phyloP scores from a whole-genome alignment of 1,284 basidiomycete genomes.

The Afroboletus lepidellus region DNA sequence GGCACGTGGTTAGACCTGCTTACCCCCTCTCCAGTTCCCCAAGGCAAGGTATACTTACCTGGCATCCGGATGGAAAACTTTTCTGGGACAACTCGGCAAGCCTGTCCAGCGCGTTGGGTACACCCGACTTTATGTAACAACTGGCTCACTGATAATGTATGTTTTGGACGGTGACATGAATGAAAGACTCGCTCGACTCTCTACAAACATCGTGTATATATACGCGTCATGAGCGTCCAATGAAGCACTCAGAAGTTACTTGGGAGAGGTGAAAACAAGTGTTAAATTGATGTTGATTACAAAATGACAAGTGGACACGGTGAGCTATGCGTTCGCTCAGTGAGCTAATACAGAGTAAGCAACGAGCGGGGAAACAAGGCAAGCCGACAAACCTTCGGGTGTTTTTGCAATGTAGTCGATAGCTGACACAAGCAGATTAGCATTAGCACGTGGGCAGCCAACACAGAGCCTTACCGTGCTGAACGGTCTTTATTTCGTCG shows the following conservation, averaged over 20 bases:
- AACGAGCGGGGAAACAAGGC: background rate
- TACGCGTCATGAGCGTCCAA: no score
- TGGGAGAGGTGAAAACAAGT: background rate
- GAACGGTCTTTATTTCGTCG: conserved; percentile 95
- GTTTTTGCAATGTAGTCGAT: conserved; percentile 98
- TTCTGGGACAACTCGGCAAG: conserved; percentile 1
- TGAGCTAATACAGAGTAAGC: conserved; percentile 24
- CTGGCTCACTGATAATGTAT: conserved; percentile 22
- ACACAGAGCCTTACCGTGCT: conserved; percentile 68
- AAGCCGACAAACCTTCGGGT: conserved; percentile 68
- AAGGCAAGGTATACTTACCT: conserved; percentile 23
- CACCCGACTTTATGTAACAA: no score
- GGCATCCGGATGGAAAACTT: conserved; percentile 27
- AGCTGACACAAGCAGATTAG: conserved; percentile 48
- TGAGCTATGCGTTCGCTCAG: conserved; percentile 19
- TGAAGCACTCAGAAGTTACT: background rate
- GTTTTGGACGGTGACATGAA: background rate
- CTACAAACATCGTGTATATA: no score
- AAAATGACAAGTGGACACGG: conserved; percentile 13
- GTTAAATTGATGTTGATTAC: conserved; percentile 26
- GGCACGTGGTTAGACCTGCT: background rate
- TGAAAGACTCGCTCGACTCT: no score
- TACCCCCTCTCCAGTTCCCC: background rate
- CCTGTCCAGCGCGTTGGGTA: no score
- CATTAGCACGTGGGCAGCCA: conserved; percentile 5